Evolutionary conservation across 805 yeast genomes (phyloP), one percentile per base, ranked within the genome.

Genomic region (Wickerhamiella parazyma): DNA sequence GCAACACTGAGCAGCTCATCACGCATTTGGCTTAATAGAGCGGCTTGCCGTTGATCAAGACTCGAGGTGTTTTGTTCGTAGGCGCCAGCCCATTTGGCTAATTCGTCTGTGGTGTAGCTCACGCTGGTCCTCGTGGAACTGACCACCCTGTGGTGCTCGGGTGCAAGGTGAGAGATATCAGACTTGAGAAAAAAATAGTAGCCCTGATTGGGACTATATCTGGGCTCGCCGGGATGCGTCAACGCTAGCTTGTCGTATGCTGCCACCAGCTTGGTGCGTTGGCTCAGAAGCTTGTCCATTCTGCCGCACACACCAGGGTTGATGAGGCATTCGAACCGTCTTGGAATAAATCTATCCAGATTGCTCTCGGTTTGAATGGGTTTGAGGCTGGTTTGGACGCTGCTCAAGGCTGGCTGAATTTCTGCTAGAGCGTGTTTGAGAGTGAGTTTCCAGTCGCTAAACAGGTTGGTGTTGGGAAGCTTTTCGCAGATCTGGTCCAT

Each of bases 41-140:
- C 50, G 2, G 62, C 61, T 56, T 87, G 95, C 45, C 74, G 76
- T 1, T 52, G 52, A 11, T 65, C 63, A 3, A 85, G 80, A 19
- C 62, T 59, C 3, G 65, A 62, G n/a, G 65, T 64, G 3, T 70
- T 55, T 1, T 62, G 55, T 18, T 73, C 72, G 12, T 79, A 59
- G 4, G 58, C 55, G 5, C 62, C 54, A 0, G 81, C 81, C 21
- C 83, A 64, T 1, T 63, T 51, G 0, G 26, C 10, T 12, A 44
- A 31, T 16, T 38, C 67, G 8, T 21, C 28, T 2, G 35, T 29
- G 21, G 25, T 21, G 24, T 29, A 39, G n/a, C 28, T 18, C 29
- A 39, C n/a, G 21, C 35, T 31, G 12, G 20, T 29, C 14, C 17
- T 31, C 9, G 42, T 25, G 9, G 24, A 18, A 1, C 36, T n/a